phyloP scores from a whole-genome alignment of 208 protist species.

The Ichthyophonus hoferi region DNA sequence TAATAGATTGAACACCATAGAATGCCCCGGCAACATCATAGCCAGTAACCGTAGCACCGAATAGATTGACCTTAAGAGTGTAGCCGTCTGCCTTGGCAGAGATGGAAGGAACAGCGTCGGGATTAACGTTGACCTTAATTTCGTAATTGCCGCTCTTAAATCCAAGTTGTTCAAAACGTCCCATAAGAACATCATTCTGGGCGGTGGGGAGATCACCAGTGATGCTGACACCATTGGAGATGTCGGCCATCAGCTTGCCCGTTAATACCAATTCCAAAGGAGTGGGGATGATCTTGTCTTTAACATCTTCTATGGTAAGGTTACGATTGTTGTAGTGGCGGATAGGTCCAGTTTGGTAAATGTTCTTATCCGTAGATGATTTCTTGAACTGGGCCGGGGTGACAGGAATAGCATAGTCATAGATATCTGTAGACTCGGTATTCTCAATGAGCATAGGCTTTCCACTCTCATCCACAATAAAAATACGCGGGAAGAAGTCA shows the following conservation, averaged over 20 bases:
- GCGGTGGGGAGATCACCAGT: no score
- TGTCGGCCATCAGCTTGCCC: no score
- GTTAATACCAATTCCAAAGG: no score
- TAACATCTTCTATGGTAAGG: background rate
- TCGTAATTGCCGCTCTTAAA: no score
- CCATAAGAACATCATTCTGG: no score
- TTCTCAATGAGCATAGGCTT: background rate
- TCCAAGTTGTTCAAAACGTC: no score
- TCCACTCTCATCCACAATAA: background rate
- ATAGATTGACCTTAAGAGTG: background rate
- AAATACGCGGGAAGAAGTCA: background rate
- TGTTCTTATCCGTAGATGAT: background rate
- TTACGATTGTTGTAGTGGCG: background rate
- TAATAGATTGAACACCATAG: conserved; percentile 3
- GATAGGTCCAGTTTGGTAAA: background rate
- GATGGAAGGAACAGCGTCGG: background rate
- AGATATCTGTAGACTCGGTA: background rate
- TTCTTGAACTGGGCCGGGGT: background rate
- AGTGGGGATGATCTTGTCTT: background rate
- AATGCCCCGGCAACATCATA: background rate
- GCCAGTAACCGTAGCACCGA: background rate
- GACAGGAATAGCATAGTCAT: background rate
- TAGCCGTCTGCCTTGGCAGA: background rate
- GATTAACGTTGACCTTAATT: background rate
- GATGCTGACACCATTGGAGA: no score